Base-by-base conservation (phyloP, 306 rosid genomes). In the Acacia acuminata region DNA sequence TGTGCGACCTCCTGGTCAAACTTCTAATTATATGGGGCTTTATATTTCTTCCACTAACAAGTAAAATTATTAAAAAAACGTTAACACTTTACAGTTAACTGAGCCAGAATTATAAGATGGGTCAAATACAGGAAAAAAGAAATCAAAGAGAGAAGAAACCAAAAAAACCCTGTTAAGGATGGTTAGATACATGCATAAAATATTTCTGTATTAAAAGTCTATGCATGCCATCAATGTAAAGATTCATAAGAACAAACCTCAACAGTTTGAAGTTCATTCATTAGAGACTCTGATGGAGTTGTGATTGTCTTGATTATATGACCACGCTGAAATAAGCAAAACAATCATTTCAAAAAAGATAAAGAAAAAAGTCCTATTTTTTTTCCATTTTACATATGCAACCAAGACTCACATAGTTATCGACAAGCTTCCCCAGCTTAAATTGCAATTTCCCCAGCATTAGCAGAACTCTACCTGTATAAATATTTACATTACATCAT, bases 201-300 rank as follows among this genome's bases (percentile, higher is more conserved):
- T 20, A 66, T 63, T 42, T 24, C 71, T 4, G 25, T 44, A 68
- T 44, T 36, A 83, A 38, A 47, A 66, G 53, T 68, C 34, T 42
- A 27, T 38, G 74, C 47, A 61, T 77, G 71, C 64, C 24, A 68
- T 56, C 43, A 64, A 66, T 81, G 73, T 42, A 58, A 22, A 58
- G 15, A 44, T 17, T 36, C 76, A 86, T 38, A 80, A 30, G 44
- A 79, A 74, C 91, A 77, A 75, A 94, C 99, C 99, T 96, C 99
- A 65, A 96, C 97, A 51, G 88, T 92, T 86, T 90, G 97, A 87
- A 96, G 98, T 77, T 96, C 98, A 83, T 96, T 96, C 73, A 96
- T 89, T 69, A 96, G 97, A 89, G 98, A 94, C 81, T 94, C 99
- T 20, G 99, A 96, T 4, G 99, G 99, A 70, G 86, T 83, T 22